Evolutionary conservation across 1,139 yeast genomes (phyloP), one percentile per base, ranked within the genome.

Genomic region (Sugiyamaella castrensis): DNA sequence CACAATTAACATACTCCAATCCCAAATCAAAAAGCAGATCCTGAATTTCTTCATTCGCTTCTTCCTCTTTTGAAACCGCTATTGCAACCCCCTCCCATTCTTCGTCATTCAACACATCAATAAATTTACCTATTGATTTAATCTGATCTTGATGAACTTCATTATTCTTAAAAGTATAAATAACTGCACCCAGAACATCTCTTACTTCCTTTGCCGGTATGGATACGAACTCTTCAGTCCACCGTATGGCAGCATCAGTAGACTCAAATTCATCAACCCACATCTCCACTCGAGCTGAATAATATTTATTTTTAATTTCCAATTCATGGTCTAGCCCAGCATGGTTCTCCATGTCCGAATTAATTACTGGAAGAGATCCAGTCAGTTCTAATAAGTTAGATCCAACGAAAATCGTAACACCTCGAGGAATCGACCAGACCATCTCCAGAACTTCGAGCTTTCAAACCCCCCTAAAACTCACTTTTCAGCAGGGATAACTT

Each of bases 261-360:
- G 43, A 46, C 15, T 37, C 29, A 50, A 65, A 66, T 53, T 73
- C 77, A 58, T 75, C 80, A 3, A 73, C 55, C 71, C 76, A 75
- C 1, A 75, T 44, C 1, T 69, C 71, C 8, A 74, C 57, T 1
- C 57, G 57, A 1, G 71, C 64, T 1, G 53, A 50, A 53, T 70
- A 75, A 53, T 75, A 75, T 55, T 67, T 69, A 28, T 70, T 71
- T 2, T 57, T 48, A 24, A 75, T 51, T 2, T 48, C 37, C 30
- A 69, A 55, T 15, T 63, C 62, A 32, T 68, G 66, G 6, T 61
- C 61, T 13, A 71, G 55, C 8, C 75, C 75, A 4, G 67, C 60
- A 43, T 71, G 74, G 15, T 59, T 47, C 11, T 38, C 54, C 7
- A 39, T 47, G n/a, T 40, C 49, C 5, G 46, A 50, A 19, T 47